Evolutionary conservation across 306 rosid genomes (phyloP), one percentile per base, ranked within the genome.

Genomic region (Dalbergia cochinchinensis): DNA sequence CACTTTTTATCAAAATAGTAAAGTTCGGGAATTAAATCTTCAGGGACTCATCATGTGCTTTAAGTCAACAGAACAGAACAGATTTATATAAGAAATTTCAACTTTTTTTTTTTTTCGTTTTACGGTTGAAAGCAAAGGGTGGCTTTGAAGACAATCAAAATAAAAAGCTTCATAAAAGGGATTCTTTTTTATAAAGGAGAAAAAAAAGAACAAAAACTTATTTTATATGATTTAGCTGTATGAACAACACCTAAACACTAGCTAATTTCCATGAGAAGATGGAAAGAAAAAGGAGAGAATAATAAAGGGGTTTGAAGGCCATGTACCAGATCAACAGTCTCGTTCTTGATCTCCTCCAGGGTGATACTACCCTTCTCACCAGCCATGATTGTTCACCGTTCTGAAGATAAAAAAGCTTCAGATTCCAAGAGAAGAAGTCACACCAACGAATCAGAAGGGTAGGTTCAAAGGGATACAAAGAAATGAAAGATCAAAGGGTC

Each of bases 241-340:
- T 14, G 68, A 78, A 10, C 77, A 81, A 5, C 76, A 55, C 3
- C 3, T 20, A n/a, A 64, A 76, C 5, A 50, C 35, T 7, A 74
- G 3, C 47, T 42, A 42, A 54, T 57, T 57, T 65, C 57, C 64
- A 33, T 0, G 74, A 77, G 73, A 75, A 50, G 62, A 74, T 3
- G 9, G 4, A 63, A 4, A 67, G n/a, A 26, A 12, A 8, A 22
- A 42, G 0, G 14, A 15, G 15, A 79, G 11, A 35, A 41, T 41
- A 55, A 0, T 14, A 74, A 73, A 26, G 31, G 47, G 37, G 2
- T 8, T 4, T 47, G 3, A 2, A 15, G 4, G 34, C 16, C 0
- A 11, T 37, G 41, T 94, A 94, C 99, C 97, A 94, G 86, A 91
- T 94, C 99, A 86, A 94, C 99, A 20, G 95, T 88, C 65, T 94